Conservation (phyloP, 768 basidiomycete genomes). For the Naematelia encephala region DNA sequence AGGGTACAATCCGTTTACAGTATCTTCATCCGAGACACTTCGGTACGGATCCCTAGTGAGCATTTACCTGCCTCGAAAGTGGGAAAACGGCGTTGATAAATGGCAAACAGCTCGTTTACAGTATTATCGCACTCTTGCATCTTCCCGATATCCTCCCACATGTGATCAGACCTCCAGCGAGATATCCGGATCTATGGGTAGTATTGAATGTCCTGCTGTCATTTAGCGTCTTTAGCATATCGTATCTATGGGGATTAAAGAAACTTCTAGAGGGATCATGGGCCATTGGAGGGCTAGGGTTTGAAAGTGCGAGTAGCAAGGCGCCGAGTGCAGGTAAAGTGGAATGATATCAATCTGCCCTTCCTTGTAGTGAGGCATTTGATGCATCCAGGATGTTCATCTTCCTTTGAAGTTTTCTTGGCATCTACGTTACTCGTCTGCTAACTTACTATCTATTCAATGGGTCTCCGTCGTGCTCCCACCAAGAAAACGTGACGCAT, state of each 20-base stretch:
- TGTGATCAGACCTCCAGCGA: constrained; percentile 59
- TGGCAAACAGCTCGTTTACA: constrained; percentile 58
- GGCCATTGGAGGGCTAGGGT: constrained; percentile 53
- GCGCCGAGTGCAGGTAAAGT: neutral
- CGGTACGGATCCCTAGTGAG: constrained; percentile 39
- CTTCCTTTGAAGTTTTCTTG: too few species aligned
- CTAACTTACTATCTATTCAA: too few species aligned
- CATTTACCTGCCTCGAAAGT: constrained; percentile 43
- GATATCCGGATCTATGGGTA: constrained; percentile 75
- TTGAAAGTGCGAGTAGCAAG: neutral
- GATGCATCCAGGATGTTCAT: too few species aligned
- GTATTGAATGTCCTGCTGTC: constrained; percentile 80
- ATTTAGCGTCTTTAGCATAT: constrained; percentile 71
- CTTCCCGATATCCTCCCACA: constrained; percentile 56
- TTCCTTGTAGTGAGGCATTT: too few species aligned
- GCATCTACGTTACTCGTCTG: too few species aligned
- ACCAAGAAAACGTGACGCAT: too few species aligned
- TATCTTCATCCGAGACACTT: constrained; percentile 6
- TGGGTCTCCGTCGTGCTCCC: too few species aligned
- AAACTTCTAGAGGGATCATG: constrained; percentile 74
- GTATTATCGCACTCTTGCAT: constrained; percentile 60
- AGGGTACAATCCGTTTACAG: constrained; percentile 54
- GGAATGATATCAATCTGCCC: neutral
- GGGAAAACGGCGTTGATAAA: neutral
- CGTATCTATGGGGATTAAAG: constrained; percentile 88